Evolutionary conservation across 1,284 basidiomycete genomes (phyloP).

Genomic region (Phlebopus sp.): DNA sequence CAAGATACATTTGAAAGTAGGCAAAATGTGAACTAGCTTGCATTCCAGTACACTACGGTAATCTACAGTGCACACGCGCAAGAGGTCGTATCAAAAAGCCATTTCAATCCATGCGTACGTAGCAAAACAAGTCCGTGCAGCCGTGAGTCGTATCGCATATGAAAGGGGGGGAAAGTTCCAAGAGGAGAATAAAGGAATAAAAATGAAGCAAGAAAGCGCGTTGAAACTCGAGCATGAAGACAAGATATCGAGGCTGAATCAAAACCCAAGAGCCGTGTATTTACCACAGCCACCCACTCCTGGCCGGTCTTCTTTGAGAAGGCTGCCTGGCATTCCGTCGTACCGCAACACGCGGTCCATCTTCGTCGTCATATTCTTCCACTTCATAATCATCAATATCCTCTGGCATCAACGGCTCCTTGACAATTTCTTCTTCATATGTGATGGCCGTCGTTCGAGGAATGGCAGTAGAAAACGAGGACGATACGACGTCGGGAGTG

Average conservation of each 20-base stretch:
- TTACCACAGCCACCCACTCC: slow-evolving; percentile 33
- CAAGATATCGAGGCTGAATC: slow-evolving; percentile 3
- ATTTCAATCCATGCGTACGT: slow-evolving; percentile 14
- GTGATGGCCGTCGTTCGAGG: slow-evolving; percentile 69
- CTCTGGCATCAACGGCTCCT: slow-evolving; percentile 26
- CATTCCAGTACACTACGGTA: too few species aligned
- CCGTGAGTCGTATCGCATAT: slow-evolving; percentile 22
- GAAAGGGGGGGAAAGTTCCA: slow-evolving; percentile 10
- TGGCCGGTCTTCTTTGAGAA: slow-evolving; percentile 19
- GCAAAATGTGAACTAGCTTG: too few species aligned
- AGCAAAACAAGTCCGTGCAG: slow-evolving; percentile 16
- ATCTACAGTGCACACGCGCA: background rate
- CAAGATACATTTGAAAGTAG: too few species aligned
- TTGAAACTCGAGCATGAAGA: slow-evolving; percentile 2
- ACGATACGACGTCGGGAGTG: slow-evolving; percentile 57
- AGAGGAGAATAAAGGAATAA: slow-evolving; percentile 4
- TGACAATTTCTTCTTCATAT: slow-evolving; percentile 51
- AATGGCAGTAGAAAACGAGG: slow-evolving; percentile 49
- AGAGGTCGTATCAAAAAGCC: slow-evolving; percentile 6
- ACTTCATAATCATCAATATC: slow-evolving; percentile 35
- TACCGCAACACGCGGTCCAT: slow-evolving; percentile 21
- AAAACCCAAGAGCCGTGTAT: slow-evolving; percentile 17
- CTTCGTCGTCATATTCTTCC: slow-evolving; percentile 35
- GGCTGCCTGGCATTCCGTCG: slow-evolving; percentile 31
- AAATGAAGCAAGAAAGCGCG: slow-evolving; percentile 19